A percentile compares a stretch with the other conserved stretches of the same genome.
Conservation (phyloP, 1,284 basidiomycete species). For the Cutaneotrichosporon daszewskae region DNA sequence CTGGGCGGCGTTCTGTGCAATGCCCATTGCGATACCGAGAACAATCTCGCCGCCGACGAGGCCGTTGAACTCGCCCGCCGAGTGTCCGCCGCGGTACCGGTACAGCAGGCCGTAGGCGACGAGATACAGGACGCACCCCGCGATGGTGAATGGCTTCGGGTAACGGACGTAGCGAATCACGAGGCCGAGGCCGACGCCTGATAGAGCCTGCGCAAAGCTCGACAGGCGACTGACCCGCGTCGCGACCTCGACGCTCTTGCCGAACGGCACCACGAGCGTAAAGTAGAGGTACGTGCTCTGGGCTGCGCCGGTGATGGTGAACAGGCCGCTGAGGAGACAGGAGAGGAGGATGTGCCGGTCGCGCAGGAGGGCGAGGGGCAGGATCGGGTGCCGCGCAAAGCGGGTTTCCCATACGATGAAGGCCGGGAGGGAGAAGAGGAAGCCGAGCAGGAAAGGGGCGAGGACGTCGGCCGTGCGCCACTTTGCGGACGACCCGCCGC, state of each 20-base stretch:
- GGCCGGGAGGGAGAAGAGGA: conserved; percentile 33
- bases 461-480: conserved; percentile 43
- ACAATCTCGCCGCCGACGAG: conserved; percentile 45
- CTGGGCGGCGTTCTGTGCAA: conserved; percentile 45
- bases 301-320: conserved; percentile 39
- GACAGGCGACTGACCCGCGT: conserved; percentile 43
- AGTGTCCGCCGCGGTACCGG: conserved; percentile 40
- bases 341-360: conserved; percentile 43
- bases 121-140: conserved; percentile 28
- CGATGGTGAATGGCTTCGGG: conserved; percentile 46
- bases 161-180: conserved; percentile 41
- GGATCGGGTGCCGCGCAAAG: conserved; percentile 38
- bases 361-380: conserved; percentile 45
- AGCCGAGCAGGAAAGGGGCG: conserved; percentile 42
- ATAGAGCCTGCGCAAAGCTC: conserved; percentile 44
- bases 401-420: conserved; percentile 45
- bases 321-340: conserved; percentile 37
- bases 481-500: conserved; percentile 24
- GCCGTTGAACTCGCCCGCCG: conserved; percentile 20
- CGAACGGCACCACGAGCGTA: conserved; percentile 41
- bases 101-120: conserved; percentile 46
- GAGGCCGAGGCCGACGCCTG: conserved; percentile 41
- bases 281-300: conserved; percentile 41
- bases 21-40: conserved; percentile 35
- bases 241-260: conserved; percentile 21